A percentile compares a stretch with the other conserved stretches of the same genome.
These are phyloP conservation scores for Parmelia sp. DNA, from an alignment of 495 filamentous ascomycete genomes.

Conservation along the genomic window DNA sequence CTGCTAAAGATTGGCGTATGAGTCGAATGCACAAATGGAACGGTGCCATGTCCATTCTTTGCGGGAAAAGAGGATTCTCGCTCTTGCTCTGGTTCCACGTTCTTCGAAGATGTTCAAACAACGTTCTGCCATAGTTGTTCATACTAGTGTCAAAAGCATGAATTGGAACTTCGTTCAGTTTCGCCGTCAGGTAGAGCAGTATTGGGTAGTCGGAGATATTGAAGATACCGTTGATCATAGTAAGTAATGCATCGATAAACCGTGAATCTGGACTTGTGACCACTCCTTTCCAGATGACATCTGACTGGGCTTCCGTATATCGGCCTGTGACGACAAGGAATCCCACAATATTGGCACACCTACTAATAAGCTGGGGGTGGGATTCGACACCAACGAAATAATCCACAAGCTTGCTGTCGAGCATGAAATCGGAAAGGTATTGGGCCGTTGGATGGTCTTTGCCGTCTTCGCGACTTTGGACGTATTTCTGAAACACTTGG, in stretches of 20 bases:
- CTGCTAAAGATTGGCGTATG: constrained; percentile 52
- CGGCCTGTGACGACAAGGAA: constrained; percentile 78
- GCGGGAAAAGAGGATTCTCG: constrained; percentile 6
- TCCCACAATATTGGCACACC: constrained; percentile 75
- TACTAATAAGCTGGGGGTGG: constrained; percentile 78
- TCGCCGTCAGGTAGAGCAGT: constrained; percentile 67
- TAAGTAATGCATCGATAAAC: constrained; percentile 69
- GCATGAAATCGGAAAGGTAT: constrained; percentile 60
- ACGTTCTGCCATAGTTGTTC: constrained; percentile 39
- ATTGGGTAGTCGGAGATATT: constrained; percentile 43
- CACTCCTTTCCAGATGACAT: constrained; percentile 79
- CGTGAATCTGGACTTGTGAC: constrained; percentile 78
- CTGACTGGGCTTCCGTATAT: constrained; percentile 65
- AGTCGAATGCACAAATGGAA: constrained; percentile 58
- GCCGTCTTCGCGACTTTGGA: constrained; percentile 35
- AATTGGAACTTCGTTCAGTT: constrained; percentile 64
- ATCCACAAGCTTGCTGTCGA: constrained; percentile 60
- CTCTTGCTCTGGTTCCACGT: constrained; percentile 22
- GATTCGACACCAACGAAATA: constrained; percentile 89
- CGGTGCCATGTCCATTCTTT: constrained; percentile 35
- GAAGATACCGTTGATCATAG: constrained; percentile 65
- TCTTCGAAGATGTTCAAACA: constrained; percentile 37
- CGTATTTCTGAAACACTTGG: constrained; percentile 48
- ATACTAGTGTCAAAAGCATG: constrained; percentile 50
- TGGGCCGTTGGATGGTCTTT: constrained; percentile 49